A percentile compares a stretch with the other conserved stretches of the same genome.
Evolutionary conservation across 305 asterid species (phyloP).

Genomic region (Ilex paraguariensis): DNA sequence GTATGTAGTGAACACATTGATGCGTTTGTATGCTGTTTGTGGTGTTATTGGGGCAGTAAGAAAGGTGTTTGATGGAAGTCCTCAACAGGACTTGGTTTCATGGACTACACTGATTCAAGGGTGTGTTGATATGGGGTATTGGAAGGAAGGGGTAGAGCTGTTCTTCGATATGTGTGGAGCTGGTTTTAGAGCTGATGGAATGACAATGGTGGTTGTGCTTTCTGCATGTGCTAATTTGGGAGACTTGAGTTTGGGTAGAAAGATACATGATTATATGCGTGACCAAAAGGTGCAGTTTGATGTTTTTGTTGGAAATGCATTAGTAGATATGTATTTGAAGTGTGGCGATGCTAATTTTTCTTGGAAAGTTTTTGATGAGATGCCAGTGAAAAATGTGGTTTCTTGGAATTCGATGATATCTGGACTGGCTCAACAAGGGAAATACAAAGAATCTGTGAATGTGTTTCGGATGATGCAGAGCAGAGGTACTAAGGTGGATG

Average conservation of each 20-base stretch:
- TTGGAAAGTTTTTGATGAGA: slow-evolving; percentile 22
- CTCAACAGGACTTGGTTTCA: slow-evolving; percentile 32
- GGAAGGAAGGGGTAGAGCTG: slow-evolving; percentile 29
- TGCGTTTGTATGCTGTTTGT: slow-evolving; percentile 29
- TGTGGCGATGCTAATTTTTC: slow-evolving; percentile 31
- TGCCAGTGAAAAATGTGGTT: slow-evolving; percentile 31
- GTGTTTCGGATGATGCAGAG: slow-evolving; percentile 29
- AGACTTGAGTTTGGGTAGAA: slow-evolving; percentile 34
- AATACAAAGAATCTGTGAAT: slow-evolving; percentile 25
- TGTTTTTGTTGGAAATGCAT: slow-evolving; percentile 40
- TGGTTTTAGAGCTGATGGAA: slow-evolving; percentile 29
- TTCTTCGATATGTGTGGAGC: slow-evolving; percentile 26
- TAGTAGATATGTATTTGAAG: slow-evolving; percentile 41
- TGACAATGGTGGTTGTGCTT: slow-evolving; percentile 33
- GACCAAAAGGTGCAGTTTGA: slow-evolving; percentile 20
- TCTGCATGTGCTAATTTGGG: slow-evolving; percentile 36
- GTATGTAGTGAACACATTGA: slow-evolving; percentile 34
- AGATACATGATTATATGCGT: slow-evolving; percentile 29
- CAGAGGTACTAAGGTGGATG: slow-evolving; percentile 24
- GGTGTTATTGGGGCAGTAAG: slow-evolving; percentile 20
- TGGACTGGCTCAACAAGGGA: slow-evolving; percentile 31
- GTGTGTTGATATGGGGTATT: slow-evolving; percentile 29
- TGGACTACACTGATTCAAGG: slow-evolving; percentile 45
- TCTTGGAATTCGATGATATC: slow-evolving; percentile 38
- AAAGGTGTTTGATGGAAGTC: slow-evolving; percentile 37